Evolutionary conservation across 164 flowering plant species (phyloP).

Genomic region (Umbellularia californica): DNA sequence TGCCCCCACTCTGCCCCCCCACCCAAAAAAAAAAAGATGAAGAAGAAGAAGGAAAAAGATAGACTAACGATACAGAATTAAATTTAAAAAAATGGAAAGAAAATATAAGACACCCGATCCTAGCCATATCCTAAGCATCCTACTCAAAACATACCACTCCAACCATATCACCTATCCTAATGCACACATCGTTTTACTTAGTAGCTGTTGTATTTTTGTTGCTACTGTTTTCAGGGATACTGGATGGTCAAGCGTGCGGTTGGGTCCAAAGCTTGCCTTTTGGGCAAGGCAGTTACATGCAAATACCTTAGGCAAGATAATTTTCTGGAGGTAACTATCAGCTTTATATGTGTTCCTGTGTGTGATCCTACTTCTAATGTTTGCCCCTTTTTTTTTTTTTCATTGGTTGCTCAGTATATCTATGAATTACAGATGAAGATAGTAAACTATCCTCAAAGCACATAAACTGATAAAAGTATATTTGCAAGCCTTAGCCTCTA

Average conservation of each 20-base stretch:
- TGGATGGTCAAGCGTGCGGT: constrained; percentile 99
- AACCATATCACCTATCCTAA: too few relatives aligned
- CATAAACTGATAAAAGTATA: too few relatives aligned
- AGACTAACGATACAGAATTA: too few relatives aligned
- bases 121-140: too few relatives aligned
- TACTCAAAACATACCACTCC: too few relatives aligned
- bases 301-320: constrained; percentile 79
- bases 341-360: neutral
- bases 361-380: neutral
- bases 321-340: constrained; percentile 67
- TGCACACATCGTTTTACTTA: neutral
- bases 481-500: too few relatives aligned
- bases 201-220: neutral
- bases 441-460: too few relatives aligned
- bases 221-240: constrained; percentile 57
- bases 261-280: constrained; percentile 90
- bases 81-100: too few relatives aligned
- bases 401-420: neutral
- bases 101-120: too few relatives aligned
- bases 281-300: constrained; percentile 96
- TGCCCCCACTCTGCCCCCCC: too few relatives aligned
- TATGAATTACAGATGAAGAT: neutral
- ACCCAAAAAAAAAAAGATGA: too few relatives aligned
- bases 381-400: neutral
- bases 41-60: too few relatives aligned